A percentile compares a stretch with the other conserved stretches of the same genome.
phyloP scores from a whole-genome alignment of 208 protist genomes.

The Lotmaria passim region DNA sequence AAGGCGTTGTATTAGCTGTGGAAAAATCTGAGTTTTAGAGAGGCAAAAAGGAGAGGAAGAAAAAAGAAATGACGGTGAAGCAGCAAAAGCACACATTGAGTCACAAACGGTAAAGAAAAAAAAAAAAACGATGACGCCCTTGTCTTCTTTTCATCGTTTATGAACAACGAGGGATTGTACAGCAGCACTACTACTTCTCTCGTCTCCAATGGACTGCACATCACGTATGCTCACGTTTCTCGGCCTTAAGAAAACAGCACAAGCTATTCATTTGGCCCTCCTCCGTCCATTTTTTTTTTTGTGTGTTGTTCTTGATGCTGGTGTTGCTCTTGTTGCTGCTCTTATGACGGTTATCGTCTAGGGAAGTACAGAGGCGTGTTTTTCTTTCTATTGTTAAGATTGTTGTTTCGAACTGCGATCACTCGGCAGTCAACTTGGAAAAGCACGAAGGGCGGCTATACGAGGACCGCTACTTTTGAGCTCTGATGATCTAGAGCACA shows the following conservation, averaged over 20 bases:
- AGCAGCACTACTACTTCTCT: background rate
- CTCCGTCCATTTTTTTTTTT: too few species aligned
- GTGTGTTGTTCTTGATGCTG: too few species aligned
- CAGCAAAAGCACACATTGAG: background rate
- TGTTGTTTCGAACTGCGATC: background rate
- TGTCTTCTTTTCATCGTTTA: too few species aligned
- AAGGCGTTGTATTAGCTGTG: background rate
- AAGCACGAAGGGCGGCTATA: background rate
- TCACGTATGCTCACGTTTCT: too few species aligned
- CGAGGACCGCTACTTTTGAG: too few species aligned
- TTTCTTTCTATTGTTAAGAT: background rate
- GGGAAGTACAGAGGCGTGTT: too few species aligned
- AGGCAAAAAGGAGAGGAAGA: background rate
- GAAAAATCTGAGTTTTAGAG: constrained; percentile 5
- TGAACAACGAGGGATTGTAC: background rate
- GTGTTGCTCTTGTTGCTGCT: too few species aligned
- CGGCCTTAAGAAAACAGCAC: too few species aligned
- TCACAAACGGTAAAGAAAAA: background rate
- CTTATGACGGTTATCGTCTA: too few species aligned
- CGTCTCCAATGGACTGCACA: background rate
- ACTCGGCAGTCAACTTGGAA: background rate
- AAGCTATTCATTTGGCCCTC: too few species aligned
- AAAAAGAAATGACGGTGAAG: constrained; percentile 2
- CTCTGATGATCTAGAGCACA: background rate
- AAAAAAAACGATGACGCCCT: background rate